Evolutionary conservation across 2,329 filamentous ascomycete genomes (phyloP).

Genomic region (Monosporascus ibericus): DNA sequence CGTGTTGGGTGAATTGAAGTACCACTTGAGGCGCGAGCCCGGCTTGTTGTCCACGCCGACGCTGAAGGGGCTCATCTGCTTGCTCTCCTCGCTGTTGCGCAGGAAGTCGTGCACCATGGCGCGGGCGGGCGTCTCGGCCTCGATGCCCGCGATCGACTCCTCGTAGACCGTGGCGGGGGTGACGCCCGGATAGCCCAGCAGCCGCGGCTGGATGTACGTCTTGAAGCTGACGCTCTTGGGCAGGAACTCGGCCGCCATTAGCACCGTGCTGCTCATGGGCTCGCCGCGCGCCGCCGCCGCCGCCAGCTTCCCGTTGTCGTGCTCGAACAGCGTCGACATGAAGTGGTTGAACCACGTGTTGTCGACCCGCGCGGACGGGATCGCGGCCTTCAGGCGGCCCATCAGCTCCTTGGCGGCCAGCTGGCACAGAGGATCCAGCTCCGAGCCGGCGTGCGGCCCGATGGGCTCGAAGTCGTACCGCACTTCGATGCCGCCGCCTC

Average conservation of each 20-base stretch:
- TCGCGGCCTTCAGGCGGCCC: background rate
- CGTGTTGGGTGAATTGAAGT: constrained; percentile 8
- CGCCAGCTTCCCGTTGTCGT: constrained; percentile 4
- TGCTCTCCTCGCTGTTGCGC: constrained; percentile 1
- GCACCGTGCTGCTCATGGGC: constrained; percentile 1
- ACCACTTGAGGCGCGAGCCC: constrained; percentile 7
- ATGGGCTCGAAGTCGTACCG: constrained; percentile 7
- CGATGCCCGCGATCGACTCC: constrained; percentile 1
- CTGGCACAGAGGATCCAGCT: constrained; percentile 2
- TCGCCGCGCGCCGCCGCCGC: background rate
- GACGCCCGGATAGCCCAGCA: constrained; percentile 1
- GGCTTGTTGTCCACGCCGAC: constrained; percentile 5
- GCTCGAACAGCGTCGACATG: constrained; percentile 6
- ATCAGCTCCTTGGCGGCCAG: constrained; percentile 2
- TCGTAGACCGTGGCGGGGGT: constrained; percentile 1
- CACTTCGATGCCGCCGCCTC: background rate
- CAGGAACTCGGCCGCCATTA: constrained; percentile 3
- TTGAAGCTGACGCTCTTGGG: constrained; percentile 4
- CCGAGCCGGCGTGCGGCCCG: constrained; percentile 1
- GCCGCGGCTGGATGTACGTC: constrained; percentile 3
- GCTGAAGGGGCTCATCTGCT: constrained; percentile 4
- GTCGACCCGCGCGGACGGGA: constrained; percentile 1
- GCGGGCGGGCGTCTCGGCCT: background rate
- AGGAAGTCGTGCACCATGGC: constrained; percentile 3
- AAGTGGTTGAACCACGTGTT: constrained; percentile 4